phyloP scores from a whole-genome alignment of 2,329 filamentous ascomycete species.

The Chaetothyriales sp. region DNA sequence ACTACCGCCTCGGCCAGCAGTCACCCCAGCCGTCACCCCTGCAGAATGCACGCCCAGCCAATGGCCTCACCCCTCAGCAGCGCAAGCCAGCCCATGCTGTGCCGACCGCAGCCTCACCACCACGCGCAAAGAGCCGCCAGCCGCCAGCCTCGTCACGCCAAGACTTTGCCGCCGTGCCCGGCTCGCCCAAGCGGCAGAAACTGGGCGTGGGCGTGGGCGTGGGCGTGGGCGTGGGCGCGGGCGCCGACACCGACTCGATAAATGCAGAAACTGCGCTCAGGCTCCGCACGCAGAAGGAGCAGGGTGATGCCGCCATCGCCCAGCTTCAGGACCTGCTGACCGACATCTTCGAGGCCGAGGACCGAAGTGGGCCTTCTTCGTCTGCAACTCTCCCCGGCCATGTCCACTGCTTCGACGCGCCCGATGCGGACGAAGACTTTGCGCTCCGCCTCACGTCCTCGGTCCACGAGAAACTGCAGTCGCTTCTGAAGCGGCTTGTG shows the following conservation, averaged over 20 bases:
- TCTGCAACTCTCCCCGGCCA: slow-evolving; percentile 27
- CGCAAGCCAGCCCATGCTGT: not conserved
- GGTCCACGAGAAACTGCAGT: slow-evolving; percentile 59
- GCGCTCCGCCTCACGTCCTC: slow-evolving; percentile 52
- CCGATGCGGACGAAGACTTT: slow-evolving; percentile 43
- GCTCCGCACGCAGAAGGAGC: slow-evolving; percentile 62
- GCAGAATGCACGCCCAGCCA: not conserved
- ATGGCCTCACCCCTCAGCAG: slow-evolving; percentile 17
- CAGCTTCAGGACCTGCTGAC: slow-evolving; percentile 50
- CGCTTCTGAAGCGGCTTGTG: slow-evolving; percentile 59
- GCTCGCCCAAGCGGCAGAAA: slow-evolving; percentile 33
- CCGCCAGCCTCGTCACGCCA: slow-evolving; percentile 27
- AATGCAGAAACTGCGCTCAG: slow-evolving; percentile 47
- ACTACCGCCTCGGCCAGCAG: not conserved
- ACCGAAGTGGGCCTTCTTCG: slow-evolving; percentile 45
- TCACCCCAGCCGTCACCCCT: slow-evolving; percentile 2
- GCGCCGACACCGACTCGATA: slow-evolving; percentile 33
- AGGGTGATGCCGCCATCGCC: slow-evolving; percentile 60
- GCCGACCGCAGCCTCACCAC: slow-evolving; percentile 1
- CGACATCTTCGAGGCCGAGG: slow-evolving; percentile 64
- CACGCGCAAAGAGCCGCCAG: slow-evolving; percentile 36
- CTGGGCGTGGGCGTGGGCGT: slow-evolving; percentile 33
- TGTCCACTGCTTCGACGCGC: slow-evolving; percentile 43
- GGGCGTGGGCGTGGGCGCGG: slow-evolving; percentile 29
- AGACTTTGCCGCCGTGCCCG: slow-evolving; percentile 28